These are phyloP conservation scores for Arthroderma sp. DNA, from an alignment of 2,329 filamentous ascomycete genomes.

Conservation along the genomic window DNA sequence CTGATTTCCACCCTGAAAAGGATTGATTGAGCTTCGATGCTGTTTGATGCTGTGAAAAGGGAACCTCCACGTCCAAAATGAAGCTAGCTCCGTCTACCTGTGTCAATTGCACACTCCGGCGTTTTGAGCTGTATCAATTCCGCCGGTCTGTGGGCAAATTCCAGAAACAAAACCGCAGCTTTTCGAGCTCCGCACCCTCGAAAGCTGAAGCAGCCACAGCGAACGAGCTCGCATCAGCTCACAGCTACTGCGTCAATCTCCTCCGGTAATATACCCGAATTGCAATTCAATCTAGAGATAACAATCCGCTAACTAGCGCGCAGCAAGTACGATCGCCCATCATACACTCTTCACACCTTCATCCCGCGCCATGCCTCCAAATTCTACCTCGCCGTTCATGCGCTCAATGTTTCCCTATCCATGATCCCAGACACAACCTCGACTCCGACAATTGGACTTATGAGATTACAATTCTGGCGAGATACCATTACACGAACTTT, in stretches of 20 bases:
- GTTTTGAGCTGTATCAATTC: not conserved
- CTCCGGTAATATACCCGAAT: conserved; percentile 32
- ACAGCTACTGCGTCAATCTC: conserved; percentile 46
- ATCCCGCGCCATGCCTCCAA: conserved; percentile 61
- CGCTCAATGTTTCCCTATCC: conserved; percentile 85
- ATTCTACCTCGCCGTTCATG: conserved; percentile 78
- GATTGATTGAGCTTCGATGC: no score
- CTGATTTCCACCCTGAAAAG: no score
- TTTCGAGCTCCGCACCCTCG: not conserved
- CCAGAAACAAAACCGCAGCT: not conserved
- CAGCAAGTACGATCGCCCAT: conserved; percentile 79
- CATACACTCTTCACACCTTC: conserved; percentile 74
- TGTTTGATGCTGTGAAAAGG: no score
- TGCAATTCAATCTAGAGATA: not conserved
- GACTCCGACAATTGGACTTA: conserved; percentile 68
- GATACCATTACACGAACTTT: conserved; percentile 71
- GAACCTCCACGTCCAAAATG: no score
- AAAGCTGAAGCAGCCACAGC: conserved; percentile 3
- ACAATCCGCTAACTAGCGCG: not conserved
- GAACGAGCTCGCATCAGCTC: conserved; percentile 41
- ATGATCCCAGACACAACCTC: conserved; percentile 81
- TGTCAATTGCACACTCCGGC: not conserved
- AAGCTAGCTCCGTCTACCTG: not conserved
- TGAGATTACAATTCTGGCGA: conserved; percentile 93
- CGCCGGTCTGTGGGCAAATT: not conserved